Percentiles rank a stretch among this genome's conserved stretches.
Evolutionary conservation across 768 basidiomycete species (phyloP).

Genomic region (Lepiota venenata): DNA sequence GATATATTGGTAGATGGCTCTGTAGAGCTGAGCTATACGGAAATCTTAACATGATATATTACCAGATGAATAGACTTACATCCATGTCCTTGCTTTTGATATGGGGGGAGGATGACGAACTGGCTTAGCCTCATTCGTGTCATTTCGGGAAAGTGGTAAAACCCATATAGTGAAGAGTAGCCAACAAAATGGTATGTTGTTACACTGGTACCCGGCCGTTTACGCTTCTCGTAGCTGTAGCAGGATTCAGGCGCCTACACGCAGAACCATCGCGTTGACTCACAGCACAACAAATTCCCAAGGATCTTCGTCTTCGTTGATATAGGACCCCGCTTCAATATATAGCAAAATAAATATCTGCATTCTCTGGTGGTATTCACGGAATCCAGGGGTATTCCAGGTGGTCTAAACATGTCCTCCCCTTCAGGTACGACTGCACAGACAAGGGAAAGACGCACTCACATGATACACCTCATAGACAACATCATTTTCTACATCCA

Average conservation of each 20-base stretch:
- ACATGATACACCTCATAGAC: slow-evolving; percentile 92
- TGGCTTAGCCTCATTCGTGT: slow-evolving; percentile 88
- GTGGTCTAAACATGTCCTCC: slow-evolving; percentile 53
- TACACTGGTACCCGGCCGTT: slow-evolving; percentile 46
- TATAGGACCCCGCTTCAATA: slow-evolving; percentile 94
- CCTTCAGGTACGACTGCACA: not conserved
- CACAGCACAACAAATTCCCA: slow-evolving; percentile 94
- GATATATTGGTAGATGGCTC: slow-evolving; percentile 77
- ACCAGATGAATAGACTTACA: slow-evolving; percentile 46
- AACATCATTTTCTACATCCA: slow-evolving; percentile 46
- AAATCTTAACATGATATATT: not conserved
- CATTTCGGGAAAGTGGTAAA: slow-evolving; percentile 93
- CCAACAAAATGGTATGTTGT: slow-evolving; percentile 88
- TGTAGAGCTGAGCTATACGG: slow-evolving; percentile 77
- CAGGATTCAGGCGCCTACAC: not conserved
- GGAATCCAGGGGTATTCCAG: slow-evolving; percentile 84
- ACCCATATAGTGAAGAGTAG: slow-evolving; percentile 92
- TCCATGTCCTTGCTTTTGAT: slow-evolving; percentile 87
- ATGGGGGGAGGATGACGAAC: slow-evolving; percentile 90
- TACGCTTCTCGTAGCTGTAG: slow-evolving; percentile 80
- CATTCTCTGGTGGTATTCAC: slow-evolving; percentile 88
- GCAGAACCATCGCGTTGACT: slow-evolving; percentile 25
- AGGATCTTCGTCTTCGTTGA: slow-evolving; percentile 86
- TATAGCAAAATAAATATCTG: slow-evolving; percentile 93
- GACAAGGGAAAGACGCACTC: slow-evolving; percentile 25